Base-by-base conservation (phyloP, 2,329 filamentous ascomycete genomes). In the Aaosphaeria arxii region DNA sequence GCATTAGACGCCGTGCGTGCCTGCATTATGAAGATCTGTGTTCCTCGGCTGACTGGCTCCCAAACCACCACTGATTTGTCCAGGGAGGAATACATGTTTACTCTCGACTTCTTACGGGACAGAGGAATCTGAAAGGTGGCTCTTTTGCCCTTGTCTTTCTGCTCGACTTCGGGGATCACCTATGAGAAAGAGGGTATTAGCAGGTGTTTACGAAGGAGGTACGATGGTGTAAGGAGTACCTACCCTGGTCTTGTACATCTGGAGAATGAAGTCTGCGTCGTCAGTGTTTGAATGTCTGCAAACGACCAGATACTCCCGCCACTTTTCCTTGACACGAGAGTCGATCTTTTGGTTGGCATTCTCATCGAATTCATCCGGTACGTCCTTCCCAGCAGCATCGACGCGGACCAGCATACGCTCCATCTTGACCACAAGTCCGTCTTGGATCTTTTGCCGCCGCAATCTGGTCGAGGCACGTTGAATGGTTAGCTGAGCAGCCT, bases 51-150 rank as follows among this genome's bases (percentile, higher is more conserved):
- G 49, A 73, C 71, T 3, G 80, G 78, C 31, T 78, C 73, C 77
- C 83, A 87, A 7, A 87, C 69, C 7, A 84, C 84, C 13, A 87
- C 72, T 1, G 83, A 84, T 63, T 87, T 87, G 66, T 87, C 84
- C 11, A 87, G 70, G 4, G 82, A 75, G 1, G 84, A 87, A 58
- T 82, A 87, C 2, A 87, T 63, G 51, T 86, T 86, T 47, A 85
- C 78, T 43, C 73, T 77, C 9, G 80, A 78, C 17, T 70, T 72
- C 51, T 76, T 80, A 13, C 70, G 74, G 42, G 77, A 75, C 7
- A 86, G 70, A 5, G 74, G 71, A n/a, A 87, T 76, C 56, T 86
- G 75, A 45, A 81, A 76, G 42, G 79, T 77, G 11, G 80, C 79
- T 30, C 75, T 74, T 48, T 78, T 81, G 55, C 77, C 78, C 40